phyloP scores from a whole-genome alignment of 2,329 filamentous ascomycete species.

The Pseudohalonectria lignicola region DNA sequence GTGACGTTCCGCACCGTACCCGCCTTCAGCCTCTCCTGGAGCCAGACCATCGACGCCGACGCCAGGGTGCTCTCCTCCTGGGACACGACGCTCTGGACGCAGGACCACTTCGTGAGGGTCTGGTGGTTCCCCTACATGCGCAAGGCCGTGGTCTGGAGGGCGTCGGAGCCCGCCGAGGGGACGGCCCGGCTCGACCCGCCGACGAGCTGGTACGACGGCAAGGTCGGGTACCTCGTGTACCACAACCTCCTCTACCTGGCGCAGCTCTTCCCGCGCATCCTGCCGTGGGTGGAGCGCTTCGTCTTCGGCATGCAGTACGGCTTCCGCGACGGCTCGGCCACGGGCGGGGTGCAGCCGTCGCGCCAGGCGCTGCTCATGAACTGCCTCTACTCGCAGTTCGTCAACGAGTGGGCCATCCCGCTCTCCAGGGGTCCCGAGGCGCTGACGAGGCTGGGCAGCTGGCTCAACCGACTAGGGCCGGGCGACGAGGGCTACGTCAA shows the following conservation, averaged over 20 bases:
- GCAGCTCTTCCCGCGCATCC: constrained; percentile 64
- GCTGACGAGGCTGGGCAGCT: constrained; percentile 69
- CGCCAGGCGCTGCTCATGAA: constrained; percentile 84
- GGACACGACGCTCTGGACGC: constrained; percentile 71
- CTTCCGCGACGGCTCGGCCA: constrained; percentile 49
- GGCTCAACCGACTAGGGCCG: constrained; percentile 57
- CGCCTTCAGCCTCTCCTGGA: constrained; percentile 77
- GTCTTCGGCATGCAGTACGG: constrained; percentile 97
- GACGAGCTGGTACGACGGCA: constrained; percentile 68
- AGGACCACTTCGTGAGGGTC: constrained; percentile 79
- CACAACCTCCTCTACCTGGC: constrained; percentile 79
- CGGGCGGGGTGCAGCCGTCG: constrained; percentile 68
- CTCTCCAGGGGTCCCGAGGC: constrained; percentile 79
- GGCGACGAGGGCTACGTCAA: constrained; percentile 47
- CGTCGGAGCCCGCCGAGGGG: constrained; percentile 50
- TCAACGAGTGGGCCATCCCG: constrained; percentile 96
- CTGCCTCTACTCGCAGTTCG: constrained; percentile 95
- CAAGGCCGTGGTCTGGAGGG: constrained; percentile 79
- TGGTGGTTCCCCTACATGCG: constrained; percentile 97
- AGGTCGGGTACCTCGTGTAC: constrained; percentile 79
- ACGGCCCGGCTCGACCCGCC: constrained; percentile 33
- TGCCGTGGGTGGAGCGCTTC: constrained; percentile 91
- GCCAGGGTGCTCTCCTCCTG: constrained; percentile 54
- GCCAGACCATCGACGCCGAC: constrained; percentile 66
- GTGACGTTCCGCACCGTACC: constrained; percentile 75